phyloP scores from a whole-genome alignment of 805 yeast genomes.

The Phaffomyces opuntiae region DNA sequence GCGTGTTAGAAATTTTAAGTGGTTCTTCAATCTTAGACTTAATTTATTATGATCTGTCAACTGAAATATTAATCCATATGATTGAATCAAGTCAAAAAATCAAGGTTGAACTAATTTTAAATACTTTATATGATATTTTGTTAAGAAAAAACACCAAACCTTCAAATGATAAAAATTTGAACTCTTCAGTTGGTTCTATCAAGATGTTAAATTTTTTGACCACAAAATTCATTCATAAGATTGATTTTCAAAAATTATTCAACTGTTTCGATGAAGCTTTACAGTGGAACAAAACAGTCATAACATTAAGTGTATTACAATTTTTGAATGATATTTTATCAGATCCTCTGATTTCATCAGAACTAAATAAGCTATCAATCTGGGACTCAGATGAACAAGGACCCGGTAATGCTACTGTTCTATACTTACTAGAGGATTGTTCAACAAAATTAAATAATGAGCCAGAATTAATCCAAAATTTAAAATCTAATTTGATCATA shows the following conservation, averaged over 20 bases:
- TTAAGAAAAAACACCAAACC: constrained; percentile 8
- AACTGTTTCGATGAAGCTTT: constrained; percentile 27
- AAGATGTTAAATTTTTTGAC: constrained; percentile 29
- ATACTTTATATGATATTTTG: constrained; percentile 13
- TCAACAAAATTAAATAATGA: constrained; percentile 20
- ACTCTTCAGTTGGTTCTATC: constrained; percentile 34
- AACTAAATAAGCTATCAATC: constrained; percentile 30
- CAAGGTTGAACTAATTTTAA: constrained; percentile 8
- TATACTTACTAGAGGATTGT: constrained; percentile 16
- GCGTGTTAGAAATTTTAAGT: constrained; percentile 38
- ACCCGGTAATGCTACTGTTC: constrained; percentile 16
- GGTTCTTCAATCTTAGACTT: constrained; percentile 33
- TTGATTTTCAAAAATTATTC: constrained; percentile 26
- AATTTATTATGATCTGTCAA: constrained; percentile 28
- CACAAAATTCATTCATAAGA: constrained; percentile 20
- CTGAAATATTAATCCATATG: constrained; percentile 34
- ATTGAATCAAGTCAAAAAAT: constrained; percentile 7
- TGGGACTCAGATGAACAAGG: constrained; percentile 28
- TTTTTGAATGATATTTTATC: constrained; percentile 34
- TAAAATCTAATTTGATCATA: constrained; percentile 30
- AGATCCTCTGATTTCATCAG: constrained; percentile 21
- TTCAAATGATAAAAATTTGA: constrained; percentile 18
- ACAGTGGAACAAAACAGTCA: constrained; percentile 28
- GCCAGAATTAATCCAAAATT: constrained; percentile 23
- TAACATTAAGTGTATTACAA: constrained; percentile 35